Evolutionary conservation across 1,284 basidiomycete genomes (phyloP).

Genomic region (Puccinia hordei): DNA sequence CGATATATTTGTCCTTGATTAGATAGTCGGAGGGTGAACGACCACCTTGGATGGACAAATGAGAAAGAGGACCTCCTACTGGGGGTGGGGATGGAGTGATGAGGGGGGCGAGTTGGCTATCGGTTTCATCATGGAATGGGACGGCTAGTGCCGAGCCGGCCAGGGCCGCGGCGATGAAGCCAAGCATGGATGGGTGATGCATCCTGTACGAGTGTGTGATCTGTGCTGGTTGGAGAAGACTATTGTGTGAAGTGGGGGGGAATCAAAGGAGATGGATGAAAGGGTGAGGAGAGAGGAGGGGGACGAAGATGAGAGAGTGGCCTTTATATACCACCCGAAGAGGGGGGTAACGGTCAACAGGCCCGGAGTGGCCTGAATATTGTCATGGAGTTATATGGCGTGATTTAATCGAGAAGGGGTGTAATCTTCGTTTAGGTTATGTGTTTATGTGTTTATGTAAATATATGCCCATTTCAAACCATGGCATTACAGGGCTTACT

Average conservation of each 20-base stretch:
- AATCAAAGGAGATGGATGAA: not conserved
- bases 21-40: slow-evolving; percentile 46
- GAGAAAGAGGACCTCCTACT: slow-evolving; percentile 41
- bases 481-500: not conserved
- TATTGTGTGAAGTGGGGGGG: not conserved
- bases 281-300: not conserved
- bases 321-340: no score
- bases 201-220: not conserved
- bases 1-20: slow-evolving; percentile 46
- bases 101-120: slow-evolving; percentile 35
- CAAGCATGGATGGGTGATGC: slow-evolving; percentile 41
- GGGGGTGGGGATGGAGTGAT: slow-evolving; percentile 46
- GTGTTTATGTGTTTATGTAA: no score
- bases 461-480: no score
- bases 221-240: not conserved
- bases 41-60: slow-evolving; percentile 35
- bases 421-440: no score
- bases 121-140: slow-evolving; percentile 29
- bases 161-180: slow-evolving; percentile 36
- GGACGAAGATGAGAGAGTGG: no score
- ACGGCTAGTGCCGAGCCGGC: slow-evolving; percentile 30
- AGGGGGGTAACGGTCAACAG: no score
- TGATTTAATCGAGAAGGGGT: not conserved
- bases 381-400: no score
- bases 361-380: no score